Evolutionary conservation across 2,329 filamentous ascomycete species (phyloP).

Genomic region (Ophiostoma tasmaniense): DNA sequence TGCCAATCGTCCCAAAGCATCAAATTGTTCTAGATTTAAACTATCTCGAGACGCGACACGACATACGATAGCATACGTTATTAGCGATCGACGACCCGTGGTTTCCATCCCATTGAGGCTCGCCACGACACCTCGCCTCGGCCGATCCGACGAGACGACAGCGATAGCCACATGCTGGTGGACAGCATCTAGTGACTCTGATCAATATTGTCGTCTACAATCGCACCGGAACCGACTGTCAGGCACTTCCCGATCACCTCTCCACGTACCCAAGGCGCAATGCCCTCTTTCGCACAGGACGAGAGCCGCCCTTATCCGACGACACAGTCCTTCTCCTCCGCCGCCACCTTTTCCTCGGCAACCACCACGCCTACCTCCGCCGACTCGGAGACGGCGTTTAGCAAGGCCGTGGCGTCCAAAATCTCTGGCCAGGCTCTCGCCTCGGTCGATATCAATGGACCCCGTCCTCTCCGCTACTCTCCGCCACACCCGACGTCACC

Average conservation of each 20-base stretch:
- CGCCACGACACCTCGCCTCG: background rate
- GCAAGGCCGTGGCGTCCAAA: constrained; percentile 13
- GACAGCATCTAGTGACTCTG: background rate
- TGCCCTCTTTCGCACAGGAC: constrained; percentile 18
- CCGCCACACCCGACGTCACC: constrained; percentile 14
- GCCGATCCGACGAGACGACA: background rate
- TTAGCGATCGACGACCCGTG: background rate
- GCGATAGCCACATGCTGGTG: background rate
- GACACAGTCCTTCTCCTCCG: background rate
- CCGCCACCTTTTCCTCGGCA: background rate
- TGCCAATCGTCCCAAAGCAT: background rate
- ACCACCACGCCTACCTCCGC: background rate
- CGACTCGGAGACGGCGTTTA: constrained; percentile 9
- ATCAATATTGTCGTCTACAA: background rate
- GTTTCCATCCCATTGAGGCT: background rate
- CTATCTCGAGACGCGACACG: background rate
- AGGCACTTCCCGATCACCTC: background rate
- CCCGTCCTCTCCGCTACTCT: constrained; percentile 5
- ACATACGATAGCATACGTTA: background rate
- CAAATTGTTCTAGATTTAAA: background rate
- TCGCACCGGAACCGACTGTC: background rate
- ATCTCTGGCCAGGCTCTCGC: constrained; percentile 13
- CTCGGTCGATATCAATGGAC: constrained; percentile 18
- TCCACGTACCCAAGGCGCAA: constrained; percentile 4
- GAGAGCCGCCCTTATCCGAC: constrained; percentile 16